These are phyloP conservation scores for Zymoseptoria tritici DNA, from an alignment of 2,329 filamentous ascomycete genomes.

Conservation along the genomic window DNA sequence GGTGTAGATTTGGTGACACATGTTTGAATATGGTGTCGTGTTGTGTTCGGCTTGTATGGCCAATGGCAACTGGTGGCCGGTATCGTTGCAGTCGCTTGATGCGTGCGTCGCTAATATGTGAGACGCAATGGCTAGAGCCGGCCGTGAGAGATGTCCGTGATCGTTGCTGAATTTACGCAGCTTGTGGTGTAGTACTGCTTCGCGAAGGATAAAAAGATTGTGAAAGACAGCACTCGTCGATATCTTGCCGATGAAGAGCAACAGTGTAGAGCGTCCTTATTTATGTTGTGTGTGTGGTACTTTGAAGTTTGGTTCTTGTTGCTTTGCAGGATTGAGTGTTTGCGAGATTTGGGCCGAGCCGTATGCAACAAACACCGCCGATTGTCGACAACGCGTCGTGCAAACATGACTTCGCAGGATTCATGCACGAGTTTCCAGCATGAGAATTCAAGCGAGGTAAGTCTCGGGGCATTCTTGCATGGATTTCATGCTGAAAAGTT, in stretches of 20 bases:
- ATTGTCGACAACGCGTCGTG: conserved; percentile 10
- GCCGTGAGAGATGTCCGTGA: not conserved
- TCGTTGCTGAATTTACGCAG: not conserved
- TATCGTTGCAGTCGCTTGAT: not conserved
- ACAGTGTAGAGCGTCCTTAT: not conserved
- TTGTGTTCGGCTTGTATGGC: not conserved
- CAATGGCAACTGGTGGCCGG: not conserved
- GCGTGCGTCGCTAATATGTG: conserved; percentile 4
- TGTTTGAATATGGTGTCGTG: conserved; percentile 4
- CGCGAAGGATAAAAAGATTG: not conserved
- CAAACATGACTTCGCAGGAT: conserved; percentile 7
- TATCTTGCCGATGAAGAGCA: not conserved
- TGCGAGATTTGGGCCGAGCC: not conserved
- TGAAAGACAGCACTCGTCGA: not conserved
- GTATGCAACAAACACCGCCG: conserved; percentile 9
- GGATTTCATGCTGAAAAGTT: not conserved
- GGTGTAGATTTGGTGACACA: conserved; percentile 31
- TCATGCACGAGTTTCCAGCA: not conserved
- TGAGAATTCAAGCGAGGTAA: not conserved
- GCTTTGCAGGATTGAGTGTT: conserved; percentile 5
- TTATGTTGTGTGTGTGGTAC: conserved; percentile 2
- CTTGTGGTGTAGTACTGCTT: not conserved
- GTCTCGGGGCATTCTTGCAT: not conserved
- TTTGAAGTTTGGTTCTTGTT: conserved; percentile 6
- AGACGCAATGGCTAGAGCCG: conserved; percentile 2